These are phyloP conservation scores for Phascolomyces articulosus DNA, from an alignment of 371 early-diverging fungal species.

Conservation along the genomic window DNA sequence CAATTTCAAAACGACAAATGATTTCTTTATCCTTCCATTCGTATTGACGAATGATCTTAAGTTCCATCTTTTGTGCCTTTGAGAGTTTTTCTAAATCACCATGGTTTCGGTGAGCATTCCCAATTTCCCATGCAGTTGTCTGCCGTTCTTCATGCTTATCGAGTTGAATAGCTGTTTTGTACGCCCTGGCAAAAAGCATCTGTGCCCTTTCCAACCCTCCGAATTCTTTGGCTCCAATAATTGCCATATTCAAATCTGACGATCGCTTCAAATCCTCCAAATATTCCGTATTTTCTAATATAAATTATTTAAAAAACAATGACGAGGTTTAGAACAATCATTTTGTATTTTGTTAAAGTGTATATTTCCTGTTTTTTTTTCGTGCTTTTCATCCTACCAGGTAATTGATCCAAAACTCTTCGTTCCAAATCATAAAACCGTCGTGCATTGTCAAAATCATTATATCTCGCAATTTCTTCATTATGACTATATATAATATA, in stretches of 20 bases:
- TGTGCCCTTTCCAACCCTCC: constrained; percentile 12
- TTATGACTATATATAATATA: constrained; percentile 16
- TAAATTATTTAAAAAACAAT: too few relatives aligned
- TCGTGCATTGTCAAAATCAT: constrained; percentile 32
- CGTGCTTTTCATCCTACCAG: too few relatives aligned
- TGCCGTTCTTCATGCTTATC: constrained; percentile 23
- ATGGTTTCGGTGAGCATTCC: constrained; percentile 25
- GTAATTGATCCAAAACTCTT: constrained; percentile 22
- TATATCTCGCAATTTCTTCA: constrained; percentile 11
- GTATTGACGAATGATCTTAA: constrained; percentile 16
- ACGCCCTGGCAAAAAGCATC: constrained; percentile 19
- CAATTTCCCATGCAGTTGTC: constrained; percentile 40
- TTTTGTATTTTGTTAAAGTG: background rate
- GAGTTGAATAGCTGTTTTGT: constrained; percentile 20
- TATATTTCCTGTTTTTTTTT: background rate
- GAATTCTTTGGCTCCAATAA: constrained; percentile 30
- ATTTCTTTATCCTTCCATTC: constrained; percentile 25
- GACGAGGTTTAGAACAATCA: too few relatives aligned
- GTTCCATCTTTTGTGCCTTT: constrained; percentile 32
- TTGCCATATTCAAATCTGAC: constrained; percentile 41
- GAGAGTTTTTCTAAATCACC: constrained; percentile 17
- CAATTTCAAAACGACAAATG: constrained; percentile 30
- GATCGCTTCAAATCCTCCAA: constrained; percentile 24
- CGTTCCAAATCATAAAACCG: constrained; percentile 35
- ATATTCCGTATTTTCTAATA: constrained; percentile 8